These are phyloP conservation scores for Cladosporium phlei DNA, from an alignment of 2,329 filamentous ascomycete genomes.

Conservation along the genomic window DNA sequence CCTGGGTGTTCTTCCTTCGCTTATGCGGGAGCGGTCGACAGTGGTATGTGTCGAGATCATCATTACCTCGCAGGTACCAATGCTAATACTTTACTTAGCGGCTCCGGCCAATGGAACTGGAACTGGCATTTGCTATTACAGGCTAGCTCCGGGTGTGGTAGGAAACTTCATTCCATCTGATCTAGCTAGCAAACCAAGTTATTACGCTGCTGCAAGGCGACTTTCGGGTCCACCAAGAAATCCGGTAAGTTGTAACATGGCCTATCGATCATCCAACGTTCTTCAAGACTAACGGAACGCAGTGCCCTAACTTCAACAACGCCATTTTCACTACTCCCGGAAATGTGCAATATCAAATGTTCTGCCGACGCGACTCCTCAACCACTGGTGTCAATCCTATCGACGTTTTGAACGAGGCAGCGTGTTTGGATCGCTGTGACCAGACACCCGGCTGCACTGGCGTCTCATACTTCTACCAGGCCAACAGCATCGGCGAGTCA, in stretches of 20 bases:
- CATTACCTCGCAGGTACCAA: too few relatives aligned
- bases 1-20: slow-evolving; percentile 16
- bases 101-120: too few relatives aligned
- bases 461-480: neutral
- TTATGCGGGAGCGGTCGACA: slow-evolving; percentile 11
- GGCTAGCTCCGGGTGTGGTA: too few relatives aligned
- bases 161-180: too few relatives aligned
- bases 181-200: too few relatives aligned
- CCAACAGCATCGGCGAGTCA: neutral
- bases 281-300: neutral
- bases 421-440: slow-evolving; percentile 17
- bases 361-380: too few relatives aligned
- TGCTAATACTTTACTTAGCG: too few relatives aligned
- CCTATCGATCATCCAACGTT: too few relatives aligned
- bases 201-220: neutral
- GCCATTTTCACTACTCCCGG: neutral
- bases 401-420: neutral
- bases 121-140: too few relatives aligned
- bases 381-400: too few relatives aligned
- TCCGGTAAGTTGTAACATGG: neutral
- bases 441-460: neutral
- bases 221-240: neutral
- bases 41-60: too few relatives aligned
- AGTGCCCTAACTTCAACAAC: neutral
- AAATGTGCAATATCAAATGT: too few relatives aligned